Percentiles rank a stretch among this genome's conserved stretches.
Conservation (phyloP, 257 asterid species). For the Eucommia ulmoides region DNA sequence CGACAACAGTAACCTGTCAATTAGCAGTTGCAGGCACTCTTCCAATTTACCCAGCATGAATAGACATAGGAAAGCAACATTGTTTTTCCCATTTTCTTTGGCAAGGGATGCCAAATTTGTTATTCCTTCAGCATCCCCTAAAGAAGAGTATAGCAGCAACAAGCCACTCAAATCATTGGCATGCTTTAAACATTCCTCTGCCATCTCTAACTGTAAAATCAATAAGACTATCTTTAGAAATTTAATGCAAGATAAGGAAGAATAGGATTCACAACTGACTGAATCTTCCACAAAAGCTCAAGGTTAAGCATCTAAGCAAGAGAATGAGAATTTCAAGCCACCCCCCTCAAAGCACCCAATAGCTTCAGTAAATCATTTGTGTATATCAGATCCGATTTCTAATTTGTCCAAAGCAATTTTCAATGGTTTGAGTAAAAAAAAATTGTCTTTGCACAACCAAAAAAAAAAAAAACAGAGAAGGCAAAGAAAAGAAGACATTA, state of each 20-base stretch:
- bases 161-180: conserved; percentile 95
- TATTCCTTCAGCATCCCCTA: conserved; percentile 82
- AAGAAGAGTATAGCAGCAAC: conserved; percentile 71
- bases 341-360: background rate
- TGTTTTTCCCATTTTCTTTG: conserved; percentile 84
- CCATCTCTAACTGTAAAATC: conserved; percentile 73
- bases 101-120: conserved; percentile 60
- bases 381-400: background rate
- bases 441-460: background rate
- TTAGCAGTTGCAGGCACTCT: conserved; percentile 84
- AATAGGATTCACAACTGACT: background rate
- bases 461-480: background rate
- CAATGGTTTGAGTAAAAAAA: background rate
- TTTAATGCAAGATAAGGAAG: background rate
- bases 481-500: too few relatives aligned
- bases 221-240: background rate
- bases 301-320: background rate
- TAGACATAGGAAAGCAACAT: conserved; percentile 88
- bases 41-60: conserved; percentile 91
- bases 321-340: background rate
- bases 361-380: background rate
- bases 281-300: background rate
- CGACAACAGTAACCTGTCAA: conserved; percentile 54
- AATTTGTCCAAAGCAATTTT: background rate
- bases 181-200: conserved; percentile 85